Conservation (phyloP, 257 asterid species). For the Lavandula angustifolia region DNA sequence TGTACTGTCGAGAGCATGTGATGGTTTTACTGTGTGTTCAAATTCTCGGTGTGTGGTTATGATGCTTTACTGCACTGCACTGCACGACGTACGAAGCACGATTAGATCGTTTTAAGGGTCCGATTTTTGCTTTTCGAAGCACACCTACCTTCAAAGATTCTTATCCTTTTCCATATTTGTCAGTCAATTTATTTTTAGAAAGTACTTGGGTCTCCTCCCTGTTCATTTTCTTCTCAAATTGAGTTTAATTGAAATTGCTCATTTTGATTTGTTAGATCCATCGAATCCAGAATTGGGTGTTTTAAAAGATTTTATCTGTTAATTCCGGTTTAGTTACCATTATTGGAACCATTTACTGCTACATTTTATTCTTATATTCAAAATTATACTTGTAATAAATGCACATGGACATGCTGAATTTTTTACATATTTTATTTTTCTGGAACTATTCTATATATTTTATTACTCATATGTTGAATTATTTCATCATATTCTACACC, state of each 20-base stretch:
- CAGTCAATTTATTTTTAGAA: constrained; percentile 22
- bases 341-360: constrained; percentile 20
- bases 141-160: constrained; percentile 53
- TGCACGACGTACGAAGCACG: constrained; percentile 37
- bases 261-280: background rate
- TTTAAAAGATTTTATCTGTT: background rate
- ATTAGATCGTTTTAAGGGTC: constrained; percentile 42
- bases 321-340: background rate
- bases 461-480: background rate
- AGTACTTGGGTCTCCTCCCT: background rate
- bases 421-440: background rate
- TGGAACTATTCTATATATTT: background rate
- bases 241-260: background rate
- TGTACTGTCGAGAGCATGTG: constrained; percentile 48
- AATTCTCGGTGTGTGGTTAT: constrained; percentile 24
- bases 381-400: constrained; percentile 3
- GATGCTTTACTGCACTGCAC: constrained; percentile 14
- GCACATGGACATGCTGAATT: constrained; percentile 12
- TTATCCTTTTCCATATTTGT: constrained; percentile 25
- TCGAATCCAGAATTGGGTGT: background rate
- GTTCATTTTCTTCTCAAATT: background rate
- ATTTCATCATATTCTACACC: background rate
- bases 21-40: constrained; percentile 34
- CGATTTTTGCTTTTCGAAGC: constrained; percentile 33
- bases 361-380: background rate